Conservation (phyloP, 1,139 yeast species). For the Blastobotrys aristatus region DNA sequence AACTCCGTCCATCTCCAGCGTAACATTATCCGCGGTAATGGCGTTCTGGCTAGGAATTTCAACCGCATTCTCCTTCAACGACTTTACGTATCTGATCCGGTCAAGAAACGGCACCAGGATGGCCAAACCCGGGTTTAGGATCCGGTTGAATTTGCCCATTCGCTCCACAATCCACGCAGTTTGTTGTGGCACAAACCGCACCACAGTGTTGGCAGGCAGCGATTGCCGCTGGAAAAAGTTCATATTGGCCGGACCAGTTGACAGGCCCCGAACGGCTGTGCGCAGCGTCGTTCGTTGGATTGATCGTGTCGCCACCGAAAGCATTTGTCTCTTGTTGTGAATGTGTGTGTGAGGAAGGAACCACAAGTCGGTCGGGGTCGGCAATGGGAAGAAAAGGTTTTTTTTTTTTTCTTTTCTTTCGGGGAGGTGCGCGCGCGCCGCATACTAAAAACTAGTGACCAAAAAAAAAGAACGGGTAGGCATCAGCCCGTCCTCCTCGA, state of each 20-base stretch:
- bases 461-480: background rate
- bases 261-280: background rate
- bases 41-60: conserved; percentile 84
- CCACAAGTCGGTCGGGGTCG: too few species aligned
- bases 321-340: background rate
- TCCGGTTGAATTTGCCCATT: conserved; percentile 79
- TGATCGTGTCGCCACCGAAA: background rate
- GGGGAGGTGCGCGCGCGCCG: background rate
- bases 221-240: conserved; percentile 63
- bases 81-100: conserved; percentile 73
- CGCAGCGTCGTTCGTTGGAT: background rate
- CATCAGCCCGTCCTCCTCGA: too few species aligned
- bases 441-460: background rate
- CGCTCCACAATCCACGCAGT: conserved; percentile 90
- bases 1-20: conserved; percentile 80
- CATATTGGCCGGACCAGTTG: conserved; percentile 26
- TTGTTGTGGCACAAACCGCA: conserved; percentile 83
- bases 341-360: background rate
- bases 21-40: conserved; percentile 80
- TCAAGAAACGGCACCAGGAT: conserved; percentile 68
- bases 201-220: conserved; percentile 67
- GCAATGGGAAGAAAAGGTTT: background rate
- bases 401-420: background rate
- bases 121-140: conserved; percentile 75
- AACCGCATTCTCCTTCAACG: conserved; percentile 74